Evolutionary conservation across 139 green algal genomes (phyloP).

Genomic region (Monoraphidium neglectum): DNA sequence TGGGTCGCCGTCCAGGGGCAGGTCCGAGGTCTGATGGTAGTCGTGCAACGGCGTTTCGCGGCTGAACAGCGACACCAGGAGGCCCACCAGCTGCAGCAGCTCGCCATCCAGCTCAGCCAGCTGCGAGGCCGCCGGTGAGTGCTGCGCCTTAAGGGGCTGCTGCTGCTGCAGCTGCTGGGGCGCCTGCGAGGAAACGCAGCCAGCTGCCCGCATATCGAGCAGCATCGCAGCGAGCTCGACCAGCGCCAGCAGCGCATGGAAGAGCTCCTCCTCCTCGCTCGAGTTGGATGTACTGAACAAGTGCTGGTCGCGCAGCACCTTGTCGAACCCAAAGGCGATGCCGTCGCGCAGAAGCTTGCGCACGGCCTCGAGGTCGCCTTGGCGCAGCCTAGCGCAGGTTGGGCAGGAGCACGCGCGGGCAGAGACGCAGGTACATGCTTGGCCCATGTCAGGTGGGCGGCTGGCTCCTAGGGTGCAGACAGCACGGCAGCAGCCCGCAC

Average conservation of each 20-base stretch:
- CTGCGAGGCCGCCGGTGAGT: not conserved
- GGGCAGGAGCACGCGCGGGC: no score
- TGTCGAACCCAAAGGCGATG: slow-evolving; percentile 7
- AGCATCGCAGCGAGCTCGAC: not conserved
- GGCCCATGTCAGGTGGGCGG: no score
- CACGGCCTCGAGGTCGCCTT: slow-evolving; percentile 19
- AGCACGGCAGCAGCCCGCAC: no score
- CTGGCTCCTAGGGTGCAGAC: no score
- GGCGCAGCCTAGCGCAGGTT: slow-evolving; percentile 27
- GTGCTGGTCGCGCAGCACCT: slow-evolving; percentile 7
- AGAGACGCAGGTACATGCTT: no score
- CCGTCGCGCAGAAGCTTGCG: slow-evolving; percentile 21
- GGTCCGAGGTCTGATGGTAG: not conserved
- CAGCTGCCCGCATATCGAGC: no score
- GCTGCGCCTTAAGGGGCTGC: not conserved
- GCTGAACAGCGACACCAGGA: slow-evolving; percentile 12
- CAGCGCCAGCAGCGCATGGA: slow-evolving; percentile 1
- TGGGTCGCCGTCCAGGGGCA: not conserved
- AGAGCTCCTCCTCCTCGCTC: not conserved
- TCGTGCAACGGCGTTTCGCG: not conserved
- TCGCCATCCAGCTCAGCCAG: slow-evolving; percentile 19
- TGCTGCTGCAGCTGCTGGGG: not conserved
- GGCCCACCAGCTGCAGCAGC: slow-evolving; percentile 10
- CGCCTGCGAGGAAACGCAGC: no score
- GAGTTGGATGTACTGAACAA: not conserved